Percentiles rank a stretch among this genome's conserved stretches.
phyloP scores from a whole-genome alignment of 78 protist species.

The Dictyostelium purpureum region DNA sequence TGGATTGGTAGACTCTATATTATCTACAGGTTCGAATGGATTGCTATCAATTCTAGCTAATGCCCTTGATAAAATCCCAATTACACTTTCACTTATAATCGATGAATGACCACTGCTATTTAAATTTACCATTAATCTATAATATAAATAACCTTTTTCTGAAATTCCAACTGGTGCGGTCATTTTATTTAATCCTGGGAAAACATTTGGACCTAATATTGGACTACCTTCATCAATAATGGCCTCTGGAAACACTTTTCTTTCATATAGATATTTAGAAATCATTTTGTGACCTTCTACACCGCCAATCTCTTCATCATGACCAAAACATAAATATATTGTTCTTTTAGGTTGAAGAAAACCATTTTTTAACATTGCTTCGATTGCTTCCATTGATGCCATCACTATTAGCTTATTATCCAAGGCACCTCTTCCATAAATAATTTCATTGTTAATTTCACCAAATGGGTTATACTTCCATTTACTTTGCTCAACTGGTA shows the following conservation, averaged over 20 bases:
- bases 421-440: conserved; percentile 63
- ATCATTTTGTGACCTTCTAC: conserved; percentile 18
- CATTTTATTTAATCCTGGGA: neutral
- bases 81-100: conserved; percentile 22
- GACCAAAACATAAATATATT: conserved; percentile 45
- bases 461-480: conserved; percentile 56
- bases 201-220: conserved; percentile 7
- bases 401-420: conserved; percentile 46
- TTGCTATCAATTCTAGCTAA: conserved; percentile 6
- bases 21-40: neutral
- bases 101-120: conserved; percentile 6
- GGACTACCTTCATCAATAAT: conserved; percentile 51
- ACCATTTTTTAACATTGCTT: neutral
- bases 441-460: neutral
- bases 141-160: conserved; percentile 47
- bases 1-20: neutral
- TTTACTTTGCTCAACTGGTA: neutral
- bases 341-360: conserved; percentile 19
- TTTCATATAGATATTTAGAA: neutral
- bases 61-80: conserved; percentile 36
- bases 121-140: neutral
- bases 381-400: conserved; percentile 39
- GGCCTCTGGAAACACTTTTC: neutral
- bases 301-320: conserved; percentile 72
- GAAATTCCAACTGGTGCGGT: conserved; percentile 29